These are phyloP conservation scores for Vaccinium myrtillus DNA, from an alignment of 148 eudicot genomes.

Conservation along the genomic window DNA sequence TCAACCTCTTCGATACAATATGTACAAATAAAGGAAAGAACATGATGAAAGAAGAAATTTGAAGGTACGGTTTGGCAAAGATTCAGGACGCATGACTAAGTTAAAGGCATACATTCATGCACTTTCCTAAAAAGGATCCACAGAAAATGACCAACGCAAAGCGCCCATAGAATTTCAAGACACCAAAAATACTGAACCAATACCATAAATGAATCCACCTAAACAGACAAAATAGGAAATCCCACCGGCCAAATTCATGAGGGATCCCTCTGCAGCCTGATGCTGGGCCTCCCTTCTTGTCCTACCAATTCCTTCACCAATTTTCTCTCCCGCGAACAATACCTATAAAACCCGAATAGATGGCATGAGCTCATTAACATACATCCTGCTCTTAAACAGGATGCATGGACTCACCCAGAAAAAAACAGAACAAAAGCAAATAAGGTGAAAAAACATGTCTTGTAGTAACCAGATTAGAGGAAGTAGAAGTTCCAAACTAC, in stretches of 20 bases:
- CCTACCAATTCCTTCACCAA: conserved; percentile 57
- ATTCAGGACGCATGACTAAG: not conserved
- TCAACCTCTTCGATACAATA: not conserved
- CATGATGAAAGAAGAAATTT: not conserved
- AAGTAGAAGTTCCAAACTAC: not conserved
- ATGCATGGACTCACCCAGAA: not conserved
- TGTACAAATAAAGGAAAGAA: not conserved
- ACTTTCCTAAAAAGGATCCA: not conserved
- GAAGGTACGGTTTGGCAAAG: not conserved
- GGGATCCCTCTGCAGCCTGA: conserved; percentile 56
- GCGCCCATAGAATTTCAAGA: not conserved
- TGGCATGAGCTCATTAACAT: not conserved
- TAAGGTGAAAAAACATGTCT: not conserved
- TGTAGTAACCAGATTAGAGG: not conserved
- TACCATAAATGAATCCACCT: not conserved
- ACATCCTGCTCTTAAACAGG: not conserved
- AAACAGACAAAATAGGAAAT: not conserved
- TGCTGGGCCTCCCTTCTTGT: conserved; percentile 62
- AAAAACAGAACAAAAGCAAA: not conserved
- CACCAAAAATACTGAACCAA: conserved; percentile 2
- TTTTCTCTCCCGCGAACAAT: conserved; percentile 60
- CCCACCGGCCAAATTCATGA: conserved; percentile 59
- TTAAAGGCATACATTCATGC: not conserved
- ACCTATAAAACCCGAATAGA: conserved; percentile 41
- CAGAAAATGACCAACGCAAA: not conserved